Evolutionary conservation across 1,284 basidiomycete species (phyloP).

Genomic region (Athelia psychrophila): DNA sequence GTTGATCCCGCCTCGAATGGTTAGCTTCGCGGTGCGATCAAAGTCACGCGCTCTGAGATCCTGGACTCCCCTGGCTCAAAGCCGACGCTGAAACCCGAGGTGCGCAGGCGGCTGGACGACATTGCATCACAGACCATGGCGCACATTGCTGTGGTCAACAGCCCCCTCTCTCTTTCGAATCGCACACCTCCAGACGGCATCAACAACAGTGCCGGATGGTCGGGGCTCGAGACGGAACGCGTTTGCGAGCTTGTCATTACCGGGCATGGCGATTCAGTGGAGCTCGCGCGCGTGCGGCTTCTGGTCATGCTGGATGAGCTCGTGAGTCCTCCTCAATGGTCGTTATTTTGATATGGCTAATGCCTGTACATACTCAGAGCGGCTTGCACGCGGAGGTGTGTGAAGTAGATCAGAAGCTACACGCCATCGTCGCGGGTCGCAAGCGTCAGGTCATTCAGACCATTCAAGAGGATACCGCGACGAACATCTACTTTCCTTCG

Average conservation of each 20-base stretch:
- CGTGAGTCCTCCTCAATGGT: conserved; percentile 45
- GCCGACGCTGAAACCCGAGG: conserved; percentile 85
- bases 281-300: conserved; percentile 86
- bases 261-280: conserved; percentile 86
- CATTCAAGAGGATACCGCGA: conserved; percentile 96
- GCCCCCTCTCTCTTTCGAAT: conserved; percentile 66
- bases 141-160: conserved; percentile 88
- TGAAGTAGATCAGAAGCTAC: conserved; percentile 95
- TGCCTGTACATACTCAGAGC: conserved; percentile 45
- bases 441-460: conserved; percentile 88
- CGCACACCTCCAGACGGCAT: conserved; percentile 76
- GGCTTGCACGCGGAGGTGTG: conserved; percentile 88
- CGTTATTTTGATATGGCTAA: background rate
- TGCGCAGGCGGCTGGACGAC: conserved; percentile 86
- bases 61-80: conserved; percentile 82
- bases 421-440: conserved; percentile 88
- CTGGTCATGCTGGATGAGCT: conserved; percentile 95
- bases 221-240: conserved; percentile 90
- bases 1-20: conserved; percentile 7
- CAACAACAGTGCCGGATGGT: conserved; percentile 72
- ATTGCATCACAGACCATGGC: conserved; percentile 88
- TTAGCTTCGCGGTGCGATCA: conserved; percentile 83
- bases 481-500: conserved; percentile 94
- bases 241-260: conserved; percentile 91
- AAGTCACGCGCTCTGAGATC: conserved; percentile 90